Conservation (phyloP, 2,329 filamentous ascomycete genomes). For the Hypoxylon rubiginosum region DNA sequence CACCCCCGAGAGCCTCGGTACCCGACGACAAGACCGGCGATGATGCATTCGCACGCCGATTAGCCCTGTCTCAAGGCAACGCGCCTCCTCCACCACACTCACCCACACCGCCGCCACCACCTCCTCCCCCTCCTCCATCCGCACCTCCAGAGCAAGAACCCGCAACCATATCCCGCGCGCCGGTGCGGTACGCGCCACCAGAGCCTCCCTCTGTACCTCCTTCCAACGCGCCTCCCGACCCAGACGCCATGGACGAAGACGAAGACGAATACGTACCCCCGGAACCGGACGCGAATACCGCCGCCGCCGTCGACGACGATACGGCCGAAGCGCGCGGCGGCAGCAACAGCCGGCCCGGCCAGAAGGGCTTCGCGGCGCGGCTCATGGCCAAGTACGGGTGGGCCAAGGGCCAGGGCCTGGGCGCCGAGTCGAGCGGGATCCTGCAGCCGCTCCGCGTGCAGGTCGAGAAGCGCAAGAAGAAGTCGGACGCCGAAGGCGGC, state of each 20-base stretch:
- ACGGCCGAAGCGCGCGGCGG: conserved; percentile 55
- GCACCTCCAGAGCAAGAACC: conserved; percentile 56
- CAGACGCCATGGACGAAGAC: conserved; percentile 56
- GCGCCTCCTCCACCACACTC: conserved; percentile 46
- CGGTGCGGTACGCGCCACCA: conserved; percentile 77
- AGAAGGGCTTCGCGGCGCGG: conserved; percentile 86
- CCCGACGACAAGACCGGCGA: conserved; percentile 75
- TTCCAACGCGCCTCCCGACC: conserved; percentile 55
- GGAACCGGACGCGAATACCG: conserved; percentile 24
- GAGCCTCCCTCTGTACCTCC: conserved; percentile 57
- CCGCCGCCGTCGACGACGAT: too few relatives aligned
- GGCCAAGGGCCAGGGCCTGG: conserved; percentile 88
- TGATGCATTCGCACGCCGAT: conserved; percentile 75
- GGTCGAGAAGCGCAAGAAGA: conserved; percentile 87
- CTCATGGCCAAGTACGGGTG: conserved; percentile 96
- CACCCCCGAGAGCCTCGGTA: conserved; percentile 61
- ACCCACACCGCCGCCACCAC: conserved; percentile 48
- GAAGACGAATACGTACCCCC: conserved; percentile 51
- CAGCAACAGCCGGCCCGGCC: conserved; percentile 79
- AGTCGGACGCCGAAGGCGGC: conserved; percentile 81
- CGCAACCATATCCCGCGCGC: conserved; percentile 81
- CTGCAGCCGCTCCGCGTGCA: conserved; percentile 85
- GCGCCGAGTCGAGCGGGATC: conserved; percentile 85
- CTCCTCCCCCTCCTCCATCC: conserved; percentile 55
- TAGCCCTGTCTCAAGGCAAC: conserved; percentile 66